phyloP scores from a whole-genome alignment of 2,329 filamentous ascomycete species.

The Zymoseptoria tritici region DNA sequence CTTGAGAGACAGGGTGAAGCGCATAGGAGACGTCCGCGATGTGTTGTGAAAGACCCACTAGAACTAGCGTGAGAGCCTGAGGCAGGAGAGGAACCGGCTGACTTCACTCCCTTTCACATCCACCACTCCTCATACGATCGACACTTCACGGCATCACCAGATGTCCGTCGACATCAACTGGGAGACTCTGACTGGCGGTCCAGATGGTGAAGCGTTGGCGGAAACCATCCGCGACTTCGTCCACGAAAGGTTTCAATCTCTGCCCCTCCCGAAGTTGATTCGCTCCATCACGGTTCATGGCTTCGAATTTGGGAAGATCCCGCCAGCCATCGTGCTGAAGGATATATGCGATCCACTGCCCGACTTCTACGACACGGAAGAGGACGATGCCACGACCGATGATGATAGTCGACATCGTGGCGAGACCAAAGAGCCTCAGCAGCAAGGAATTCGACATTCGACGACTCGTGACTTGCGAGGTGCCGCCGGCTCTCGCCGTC shows the following conservation, averaged over 20 bases:
- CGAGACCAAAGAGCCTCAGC: neutral
- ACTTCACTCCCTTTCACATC: neutral
- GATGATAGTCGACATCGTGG: constrained; percentile 17
- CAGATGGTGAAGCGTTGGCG: constrained; percentile 77
- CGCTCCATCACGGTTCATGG: constrained; percentile 90
- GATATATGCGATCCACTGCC: constrained; percentile 92
- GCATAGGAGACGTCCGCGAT: neutral
- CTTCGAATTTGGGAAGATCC: constrained; percentile 81
- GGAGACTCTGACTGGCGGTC: constrained; percentile 82
- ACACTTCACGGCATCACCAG: constrained; percentile 1
- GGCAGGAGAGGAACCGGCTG: neutral
- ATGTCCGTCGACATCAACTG: constrained; percentile 99
- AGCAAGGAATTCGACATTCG: constrained; percentile 4
- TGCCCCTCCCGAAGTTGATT: constrained; percentile 89
- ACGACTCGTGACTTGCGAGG: constrained; percentile 7
- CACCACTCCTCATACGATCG: constrained; percentile 1
- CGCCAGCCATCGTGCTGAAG: constrained; percentile 84
- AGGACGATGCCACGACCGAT: constrained; percentile 50
- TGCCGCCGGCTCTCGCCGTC: constrained; percentile 12
- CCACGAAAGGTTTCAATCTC: constrained; percentile 89
- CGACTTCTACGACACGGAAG: constrained; percentile 87
- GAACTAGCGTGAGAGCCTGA: neutral
- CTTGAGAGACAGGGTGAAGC: neutral
- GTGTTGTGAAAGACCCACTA: neutral
- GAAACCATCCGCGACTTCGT: constrained; percentile 86